Evolutionary conservation across 2,329 filamentous ascomycete genomes (phyloP), one percentile per base, ranked within the genome.

Genomic region (Penicillium paneum): DNA sequence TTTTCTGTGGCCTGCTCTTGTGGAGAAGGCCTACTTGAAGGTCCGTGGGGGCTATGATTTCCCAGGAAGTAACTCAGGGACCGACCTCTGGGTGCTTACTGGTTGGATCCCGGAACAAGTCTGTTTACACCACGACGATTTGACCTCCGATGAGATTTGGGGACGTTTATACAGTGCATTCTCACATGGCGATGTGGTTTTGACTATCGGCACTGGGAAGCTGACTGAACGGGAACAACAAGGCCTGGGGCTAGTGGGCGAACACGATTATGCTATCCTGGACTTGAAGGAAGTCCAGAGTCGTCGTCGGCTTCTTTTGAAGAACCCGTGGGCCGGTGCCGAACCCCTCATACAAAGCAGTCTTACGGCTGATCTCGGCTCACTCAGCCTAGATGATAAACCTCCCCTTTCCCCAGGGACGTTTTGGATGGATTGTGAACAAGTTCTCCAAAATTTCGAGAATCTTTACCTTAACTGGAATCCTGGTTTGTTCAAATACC

Each of bases 381-480:
- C 57, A 61, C 50, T 54, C 28, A 2, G 55, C 61, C 48, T 54
- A 15, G 19, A 29, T n/a, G 32, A 26, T 15, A 49, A 49, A 56
- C 63, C 64, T 6, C 60, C 64, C 21, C 65, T 74, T 19, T 66
- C 71, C 28, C 86, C 88, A 0, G 91, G 91, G n/a, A 90, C 88
- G 0, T 95, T 96, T 68, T 97, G 94, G 93, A 95, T 97, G 75
- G 85, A 87, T 24, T 84, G 94, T 28, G 89, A 96, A 63, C 89
- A 91, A 60, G 85, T 97, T 4, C 83, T 90, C 34, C 91, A 96
- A 66, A 87, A 96, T 68, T 99, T 97, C 60, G 91, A 97, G 70
- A 96, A 92, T 17, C 84, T 99, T 62, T 99, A 97, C 71, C 79
- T 99, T 51, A 99, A 97, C 74, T 99, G 94, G 94, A 97, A 96